These are phyloP conservation scores for Oemleria cerasiformis DNA, from an alignment of 306 rosid genomes.

Conservation along the genomic window DNA sequence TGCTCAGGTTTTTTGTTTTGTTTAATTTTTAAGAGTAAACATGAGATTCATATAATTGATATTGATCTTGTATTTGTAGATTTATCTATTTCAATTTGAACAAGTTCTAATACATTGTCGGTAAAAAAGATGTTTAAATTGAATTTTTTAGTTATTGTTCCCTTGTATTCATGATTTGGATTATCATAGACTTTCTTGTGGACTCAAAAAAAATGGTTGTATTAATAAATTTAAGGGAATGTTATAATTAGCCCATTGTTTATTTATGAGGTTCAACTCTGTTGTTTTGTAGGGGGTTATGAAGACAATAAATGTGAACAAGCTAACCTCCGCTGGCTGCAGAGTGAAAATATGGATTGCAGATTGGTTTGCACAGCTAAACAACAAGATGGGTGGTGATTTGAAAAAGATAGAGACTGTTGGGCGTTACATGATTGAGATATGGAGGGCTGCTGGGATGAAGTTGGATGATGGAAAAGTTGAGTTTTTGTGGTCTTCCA, in stretches of 20 bases:
- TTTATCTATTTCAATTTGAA: neutral
- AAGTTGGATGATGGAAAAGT: slow-evolving; percentile 76
- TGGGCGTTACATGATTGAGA: slow-evolving; percentile 72
- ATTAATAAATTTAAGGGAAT: neutral
- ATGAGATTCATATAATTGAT: neutral
- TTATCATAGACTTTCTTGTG: neutral
- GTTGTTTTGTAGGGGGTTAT: slow-evolving; percentile 57
- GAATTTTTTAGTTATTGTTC: neutral
- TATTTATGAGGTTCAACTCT: slow-evolving; percentile 2
- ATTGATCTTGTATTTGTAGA: neutral
- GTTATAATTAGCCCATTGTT: neutral
- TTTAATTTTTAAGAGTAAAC: neutral
- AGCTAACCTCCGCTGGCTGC: slow-evolving; percentile 74
- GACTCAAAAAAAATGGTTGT: neutral
- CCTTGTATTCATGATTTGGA: neutral
- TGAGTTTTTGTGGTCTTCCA: slow-evolving; percentile 83
- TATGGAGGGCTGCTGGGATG: slow-evolving; percentile 89
- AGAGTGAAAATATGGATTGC: slow-evolving; percentile 86
- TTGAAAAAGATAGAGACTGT: slow-evolving; percentile 69
- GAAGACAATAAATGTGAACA: slow-evolving; percentile 77
- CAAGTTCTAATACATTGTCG: neutral
- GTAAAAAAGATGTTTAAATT: neutral
- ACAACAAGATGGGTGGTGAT: slow-evolving; percentile 86
- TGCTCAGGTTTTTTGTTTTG: slow-evolving; percentile 58
- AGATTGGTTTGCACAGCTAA: slow-evolving; percentile 88